Conservation (phyloP, 108 stramenopile species). For the Conticribra weissflogii region DNA sequence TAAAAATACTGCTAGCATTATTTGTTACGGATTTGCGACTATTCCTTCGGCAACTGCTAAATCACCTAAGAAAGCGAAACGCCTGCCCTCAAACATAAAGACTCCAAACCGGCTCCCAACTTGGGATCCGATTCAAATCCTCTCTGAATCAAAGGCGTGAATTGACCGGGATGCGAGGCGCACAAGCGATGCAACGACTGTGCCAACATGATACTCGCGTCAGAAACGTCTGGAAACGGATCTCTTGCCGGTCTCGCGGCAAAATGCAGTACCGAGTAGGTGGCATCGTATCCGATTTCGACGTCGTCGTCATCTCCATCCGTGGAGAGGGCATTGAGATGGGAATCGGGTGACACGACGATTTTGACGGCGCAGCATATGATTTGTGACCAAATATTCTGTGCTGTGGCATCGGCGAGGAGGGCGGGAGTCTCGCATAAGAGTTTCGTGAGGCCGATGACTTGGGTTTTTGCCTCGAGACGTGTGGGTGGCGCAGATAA, state of each 20-base stretch:
- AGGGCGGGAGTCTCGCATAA: slow-evolving; percentile 72
- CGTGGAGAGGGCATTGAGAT: slow-evolving; percentile 31
- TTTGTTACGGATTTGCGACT: no score
- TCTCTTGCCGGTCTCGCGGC: slow-evolving; percentile 68
- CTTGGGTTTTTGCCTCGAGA: slow-evolving; percentile 75
- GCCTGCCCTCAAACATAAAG: slow-evolving; percentile 56
- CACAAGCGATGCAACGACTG: slow-evolving; percentile 53
- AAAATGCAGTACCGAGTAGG: slow-evolving; percentile 72
- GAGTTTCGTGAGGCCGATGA: slow-evolving; percentile 72
- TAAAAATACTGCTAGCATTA: no score
- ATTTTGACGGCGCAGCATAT: slow-evolving; percentile 53
- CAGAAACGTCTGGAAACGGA: slow-evolving; percentile 67
- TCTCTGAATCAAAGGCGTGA: slow-evolving; percentile 68
- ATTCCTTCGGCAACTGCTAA: no score
- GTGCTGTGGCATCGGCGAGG: slow-evolving; percentile 53
- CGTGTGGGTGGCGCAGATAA: slow-evolving; percentile 48
- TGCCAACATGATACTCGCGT: slow-evolving; percentile 59
- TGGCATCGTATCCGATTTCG: slow-evolving; percentile 78
- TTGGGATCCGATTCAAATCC: slow-evolving; percentile 68
- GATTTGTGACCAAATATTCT: slow-evolving; percentile 58
- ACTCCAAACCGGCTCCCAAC: slow-evolving; percentile 60
- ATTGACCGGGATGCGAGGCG: slow-evolving; percentile 55
- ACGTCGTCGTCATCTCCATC: slow-evolving; percentile 58
- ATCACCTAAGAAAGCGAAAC: slow-evolving; percentile 27
- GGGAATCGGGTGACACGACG: slow-evolving; percentile 52